These are phyloP conservation scores for Auricularia sp. DNA, from an alignment of 768 basidiomycete genomes.

Conservation along the genomic window DNA sequence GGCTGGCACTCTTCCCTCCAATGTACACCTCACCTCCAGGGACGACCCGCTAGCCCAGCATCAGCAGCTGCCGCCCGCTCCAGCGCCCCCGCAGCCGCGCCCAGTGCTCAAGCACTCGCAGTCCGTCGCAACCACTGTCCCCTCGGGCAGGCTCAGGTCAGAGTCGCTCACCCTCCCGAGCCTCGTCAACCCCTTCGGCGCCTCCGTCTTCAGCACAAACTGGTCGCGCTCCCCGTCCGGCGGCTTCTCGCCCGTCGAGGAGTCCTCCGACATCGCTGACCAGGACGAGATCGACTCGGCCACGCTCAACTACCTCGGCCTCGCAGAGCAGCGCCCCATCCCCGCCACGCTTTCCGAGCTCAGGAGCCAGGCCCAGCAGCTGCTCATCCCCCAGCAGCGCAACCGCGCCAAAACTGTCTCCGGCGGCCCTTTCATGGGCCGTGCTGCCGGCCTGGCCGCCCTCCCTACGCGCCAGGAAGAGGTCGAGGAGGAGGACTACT, in stretches of 20 bases:
- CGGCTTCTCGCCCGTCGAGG: constrained; percentile 16
- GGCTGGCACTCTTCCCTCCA: constrained; percentile 96
- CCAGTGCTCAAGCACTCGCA: constrained; percentile 71
- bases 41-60: constrained; percentile 40
- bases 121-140: constrained; percentile 48
- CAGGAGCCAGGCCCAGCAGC: constrained; percentile 78
- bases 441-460: constrained; percentile 55
- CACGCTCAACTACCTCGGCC: constrained; percentile 91
- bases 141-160: constrained; percentile 69
- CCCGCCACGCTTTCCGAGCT: constrained; percentile 83
- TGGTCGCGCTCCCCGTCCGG: constrained; percentile 66
- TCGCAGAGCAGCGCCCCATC: constrained; percentile 75
- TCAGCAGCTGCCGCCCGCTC: constrained; percentile 29
- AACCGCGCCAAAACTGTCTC: constrained; percentile 87
- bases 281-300: constrained; percentile 78
- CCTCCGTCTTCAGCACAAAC: constrained; percentile 79
- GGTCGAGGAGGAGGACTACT: constrained; percentile 59
- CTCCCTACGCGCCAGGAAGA: constrained; percentile 61
- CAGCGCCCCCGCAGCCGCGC: constrained; percentile 34
- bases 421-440: constrained; percentile 54
- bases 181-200: constrained; percentile 73
- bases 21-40: constrained; percentile 59
- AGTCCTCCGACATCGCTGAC: constrained; percentile 43
- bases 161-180: constrained; percentile 86
- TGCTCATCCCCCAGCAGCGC: constrained; percentile 64